These are phyloP conservation scores for Blastocystis sp. DNA, from an alignment of 352 stramenopile genomes.

Conservation along the genomic window DNA sequence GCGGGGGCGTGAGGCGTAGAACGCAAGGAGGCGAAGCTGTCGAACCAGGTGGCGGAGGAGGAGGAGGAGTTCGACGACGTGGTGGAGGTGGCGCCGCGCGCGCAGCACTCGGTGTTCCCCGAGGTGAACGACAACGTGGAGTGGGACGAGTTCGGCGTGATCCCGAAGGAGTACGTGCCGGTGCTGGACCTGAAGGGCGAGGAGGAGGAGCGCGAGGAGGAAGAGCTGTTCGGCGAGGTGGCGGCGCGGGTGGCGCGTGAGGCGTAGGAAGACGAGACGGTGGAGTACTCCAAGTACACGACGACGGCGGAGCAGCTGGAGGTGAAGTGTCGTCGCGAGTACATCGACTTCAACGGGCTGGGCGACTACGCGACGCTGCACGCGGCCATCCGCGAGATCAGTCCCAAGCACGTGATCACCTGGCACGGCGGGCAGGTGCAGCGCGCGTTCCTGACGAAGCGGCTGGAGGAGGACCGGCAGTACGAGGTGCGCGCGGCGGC, in stretches of 20 bases:
- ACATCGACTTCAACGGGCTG: conserved; percentile 52
- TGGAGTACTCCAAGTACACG: conserved; percentile 55
- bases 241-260: not conserved
- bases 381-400: not conserved
- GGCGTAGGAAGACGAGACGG: not conserved
- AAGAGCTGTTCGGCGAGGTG: conserved; percentile 30
- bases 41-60: not conserved
- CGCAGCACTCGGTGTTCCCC: conserved; percentile 14
- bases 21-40: not conserved
- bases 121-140: conserved; percentile 39
- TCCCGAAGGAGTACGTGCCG: conserved; percentile 35
- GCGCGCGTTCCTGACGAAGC: conserved; percentile 12
- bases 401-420: conserved; percentile 41
- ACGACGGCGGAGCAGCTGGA: not conserved
- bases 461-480: conserved; percentile 2
- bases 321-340: conserved; percentile 14
- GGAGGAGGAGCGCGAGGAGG: conserved; percentile 20
- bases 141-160: conserved; percentile 41
- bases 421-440: conserved; percentile 23
- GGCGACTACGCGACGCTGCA: conserved; percentile 40
- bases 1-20: conserved; percentile 2
- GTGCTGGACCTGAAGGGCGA: conserved; percentile 9
- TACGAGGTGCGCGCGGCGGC: not conserved
- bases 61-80: not conserved
- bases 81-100: not conserved